A percentile compares a stretch with the other conserved stretches of the same genome.
These are phyloP conservation scores for Artemisia argyi DNA, from an alignment of 129 eudicot genomes.

Conservation along the genomic window DNA sequence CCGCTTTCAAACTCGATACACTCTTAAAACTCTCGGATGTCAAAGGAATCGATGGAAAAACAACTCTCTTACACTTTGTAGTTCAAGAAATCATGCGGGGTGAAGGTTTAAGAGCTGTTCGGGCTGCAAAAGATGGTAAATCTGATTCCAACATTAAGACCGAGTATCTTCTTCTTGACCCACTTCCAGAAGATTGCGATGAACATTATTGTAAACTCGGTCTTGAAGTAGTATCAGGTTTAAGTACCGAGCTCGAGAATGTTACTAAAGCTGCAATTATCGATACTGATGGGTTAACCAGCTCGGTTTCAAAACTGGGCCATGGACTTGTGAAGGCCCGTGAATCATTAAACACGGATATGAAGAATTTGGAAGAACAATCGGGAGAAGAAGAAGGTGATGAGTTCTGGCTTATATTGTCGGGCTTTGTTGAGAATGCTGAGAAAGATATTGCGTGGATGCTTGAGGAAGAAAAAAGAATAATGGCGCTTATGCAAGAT, in stretches of 20 bases:
- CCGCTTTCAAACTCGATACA: slow-evolving; percentile 64
- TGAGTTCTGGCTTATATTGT: slow-evolving; percentile 41
- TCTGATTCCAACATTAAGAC: slow-evolving; percentile 29
- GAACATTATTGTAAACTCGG: slow-evolving; percentile 43
- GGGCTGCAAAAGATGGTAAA: slow-evolving; percentile 39
- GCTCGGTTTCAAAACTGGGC: slow-evolving; percentile 41
- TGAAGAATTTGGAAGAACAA: slow-evolving; percentile 33
- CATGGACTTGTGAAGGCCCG: slow-evolving; percentile 33
- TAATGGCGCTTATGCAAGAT: slow-evolving; percentile 45
- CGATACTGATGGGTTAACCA: slow-evolving; percentile 44
- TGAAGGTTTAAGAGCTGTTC: slow-evolving; percentile 49
- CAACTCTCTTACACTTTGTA: slow-evolving; percentile 59
- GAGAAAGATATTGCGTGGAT: slow-evolving; percentile 44
- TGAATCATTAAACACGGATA: slow-evolving; percentile 40
- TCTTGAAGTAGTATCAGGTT: slow-evolving; percentile 41
- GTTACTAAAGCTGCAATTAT: slow-evolving; percentile 54
- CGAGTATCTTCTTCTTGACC: slow-evolving; percentile 35
- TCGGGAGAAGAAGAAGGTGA: slow-evolving; percentile 27
- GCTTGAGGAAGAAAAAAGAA: slow-evolving; percentile 47
- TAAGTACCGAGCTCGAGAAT: slow-evolving; percentile 42
- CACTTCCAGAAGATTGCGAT: slow-evolving; percentile 37
- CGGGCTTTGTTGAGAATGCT: slow-evolving; percentile 43
- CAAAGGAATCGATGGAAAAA: slow-evolving; percentile 64
- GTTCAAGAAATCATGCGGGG: slow-evolving; percentile 53
- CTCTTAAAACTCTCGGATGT: slow-evolving; percentile 58